Evolutionary conservation across 164 flowering plant genomes (phyloP).

Genomic region (Nelumbo lutea): DNA sequence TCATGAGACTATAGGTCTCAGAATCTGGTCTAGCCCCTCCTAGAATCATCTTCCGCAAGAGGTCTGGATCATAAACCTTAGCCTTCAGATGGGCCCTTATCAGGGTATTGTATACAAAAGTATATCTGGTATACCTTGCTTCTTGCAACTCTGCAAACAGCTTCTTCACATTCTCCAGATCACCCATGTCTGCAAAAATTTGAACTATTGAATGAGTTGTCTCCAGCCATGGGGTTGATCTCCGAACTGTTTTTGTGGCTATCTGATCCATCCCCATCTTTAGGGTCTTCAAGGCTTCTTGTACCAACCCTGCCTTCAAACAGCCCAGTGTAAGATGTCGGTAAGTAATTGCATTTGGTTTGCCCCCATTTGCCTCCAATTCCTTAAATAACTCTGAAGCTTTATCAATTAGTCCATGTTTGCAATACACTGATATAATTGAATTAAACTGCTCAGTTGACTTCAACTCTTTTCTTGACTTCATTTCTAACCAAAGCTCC

Average conservation of each 20-base stretch:
- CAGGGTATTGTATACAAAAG: conserved; percentile 79
- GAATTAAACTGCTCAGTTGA: conserved; percentile 78
- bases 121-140: conserved; percentile 68
- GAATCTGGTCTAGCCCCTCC: conserved; percentile 92
- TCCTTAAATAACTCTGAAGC: conserved; percentile 60
- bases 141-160: conserved; percentile 60
- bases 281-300: conserved; percentile 62
- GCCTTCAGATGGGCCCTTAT: conserved; percentile 85
- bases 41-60: conserved; percentile 78
- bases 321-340: conserved; percentile 83
- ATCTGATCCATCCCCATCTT: conserved; percentile 39
- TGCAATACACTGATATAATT: conserved; percentile 71
- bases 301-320: conserved; percentile 54
- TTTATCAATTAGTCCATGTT: conserved; percentile 56
- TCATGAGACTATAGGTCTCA: conserved; percentile 81
- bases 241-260: conserved; percentile 37
- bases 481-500: conserved; percentile 78
- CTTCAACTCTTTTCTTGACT: conserved; percentile 41
- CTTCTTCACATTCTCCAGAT: conserved; percentile 66
- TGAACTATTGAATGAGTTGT: conserved; percentile 69
- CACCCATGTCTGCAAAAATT: conserved; percentile 72
- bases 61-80: conserved; percentile 60
- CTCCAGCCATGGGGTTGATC: conserved; percentile 89
- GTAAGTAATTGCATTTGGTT: conserved; percentile 74
- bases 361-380: conserved; percentile 55